Percentiles rank a stretch among this genome's conserved stretches.
Conservation (phyloP, 1,284 basidiomycete species). For the Mrakiaceae sp. region DNA sequence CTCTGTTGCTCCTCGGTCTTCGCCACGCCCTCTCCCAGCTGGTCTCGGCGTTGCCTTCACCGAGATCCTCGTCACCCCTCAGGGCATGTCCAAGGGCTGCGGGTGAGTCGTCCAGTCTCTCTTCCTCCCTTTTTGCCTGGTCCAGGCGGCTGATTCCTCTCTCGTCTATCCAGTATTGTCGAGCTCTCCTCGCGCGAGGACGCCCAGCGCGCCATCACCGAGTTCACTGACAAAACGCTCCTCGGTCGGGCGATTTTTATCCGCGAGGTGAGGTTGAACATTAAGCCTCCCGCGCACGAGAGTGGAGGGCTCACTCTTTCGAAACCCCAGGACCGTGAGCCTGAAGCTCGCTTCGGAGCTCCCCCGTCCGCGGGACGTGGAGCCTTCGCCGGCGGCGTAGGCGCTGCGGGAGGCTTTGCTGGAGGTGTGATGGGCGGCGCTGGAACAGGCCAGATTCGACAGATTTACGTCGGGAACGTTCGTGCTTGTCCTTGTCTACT, state of each 20-base stretch:
- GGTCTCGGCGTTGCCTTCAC: slow-evolving; percentile 90
- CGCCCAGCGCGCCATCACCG: slow-evolving; percentile 68
- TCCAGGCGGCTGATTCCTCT: background rate
- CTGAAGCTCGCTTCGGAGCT: slow-evolving; percentile 84
- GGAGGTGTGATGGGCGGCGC: slow-evolving; percentile 23
- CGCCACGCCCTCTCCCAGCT: slow-evolving; percentile 44
- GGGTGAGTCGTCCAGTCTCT: slow-evolving; percentile 51
- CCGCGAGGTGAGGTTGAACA: slow-evolving; percentile 60
- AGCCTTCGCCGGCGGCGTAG: slow-evolving; percentile 73
- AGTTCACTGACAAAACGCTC: slow-evolving; percentile 74
- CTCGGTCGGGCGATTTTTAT: slow-evolving; percentile 91
- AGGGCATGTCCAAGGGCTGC: slow-evolving; percentile 94
- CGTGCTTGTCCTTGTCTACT: slow-evolving; percentile 27
- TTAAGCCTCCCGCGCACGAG: background rate
- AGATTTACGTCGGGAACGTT: slow-evolving; percentile 86
- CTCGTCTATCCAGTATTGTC: slow-evolving; percentile 55
- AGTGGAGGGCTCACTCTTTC: slow-evolving; percentile 1
- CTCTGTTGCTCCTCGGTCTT: background rate
- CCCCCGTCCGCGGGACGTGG: slow-evolving; percentile 84
- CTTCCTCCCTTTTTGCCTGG: background rate
- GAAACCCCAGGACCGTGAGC: slow-evolving; percentile 73
- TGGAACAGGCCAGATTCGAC: slow-evolving; percentile 35
- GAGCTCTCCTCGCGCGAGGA: slow-evolving; percentile 79
- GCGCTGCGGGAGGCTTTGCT: slow-evolving; percentile 22
- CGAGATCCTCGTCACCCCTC: slow-evolving; percentile 93